phyloP scores from a whole-genome alignment of 176 grass and related monocot species.

The Neostapfia colusana region DNA sequence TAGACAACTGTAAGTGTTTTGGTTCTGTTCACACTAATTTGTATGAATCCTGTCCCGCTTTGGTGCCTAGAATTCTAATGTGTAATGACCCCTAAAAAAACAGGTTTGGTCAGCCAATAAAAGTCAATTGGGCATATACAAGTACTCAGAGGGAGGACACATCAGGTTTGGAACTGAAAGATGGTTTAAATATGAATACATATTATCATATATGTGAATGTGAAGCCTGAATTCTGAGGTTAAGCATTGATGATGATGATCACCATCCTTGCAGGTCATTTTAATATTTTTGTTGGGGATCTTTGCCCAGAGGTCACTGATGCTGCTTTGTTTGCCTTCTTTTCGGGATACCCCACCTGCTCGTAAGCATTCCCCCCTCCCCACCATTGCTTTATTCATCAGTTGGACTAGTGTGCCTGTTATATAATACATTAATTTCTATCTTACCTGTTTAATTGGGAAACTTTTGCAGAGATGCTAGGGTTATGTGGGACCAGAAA shows the following conservation, averaged over 20 bases:
- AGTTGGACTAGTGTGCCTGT: background rate
- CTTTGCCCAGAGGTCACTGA: conserved; percentile 96
- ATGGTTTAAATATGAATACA: conserved; percentile 27
- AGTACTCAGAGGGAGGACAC: conserved; percentile 96
- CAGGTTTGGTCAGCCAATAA: conserved; percentile 92
- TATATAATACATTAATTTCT: conserved; percentile 20
- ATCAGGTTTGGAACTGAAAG: conserved; percentile 64
- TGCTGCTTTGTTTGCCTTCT: conserved; percentile 86
- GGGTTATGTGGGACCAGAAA: conserved; percentile 99
- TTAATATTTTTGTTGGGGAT: conserved; percentile 97
- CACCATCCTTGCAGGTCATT: conserved; percentile 61
- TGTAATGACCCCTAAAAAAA: conserved; percentile 21
- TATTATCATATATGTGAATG: background rate
- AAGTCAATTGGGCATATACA: conserved; percentile 99
- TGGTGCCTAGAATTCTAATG: conserved; percentile 19
- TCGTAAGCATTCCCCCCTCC: conserved; percentile 62
- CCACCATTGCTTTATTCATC: background rate
- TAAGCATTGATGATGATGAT: conserved; percentile 23
- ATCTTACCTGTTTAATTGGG: conserved; percentile 25
- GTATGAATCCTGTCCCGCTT: background rate
- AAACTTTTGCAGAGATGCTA: conserved; percentile 76
- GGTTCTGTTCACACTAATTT: conserved; percentile 27
- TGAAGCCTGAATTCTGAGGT: conserved; percentile 23
- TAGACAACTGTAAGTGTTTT: conserved; percentile 75
- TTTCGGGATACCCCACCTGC: conserved; percentile 83